Conservation (phyloP, 2,329 filamentous ascomycete species). For the Sphaceloma murrayae region DNA sequence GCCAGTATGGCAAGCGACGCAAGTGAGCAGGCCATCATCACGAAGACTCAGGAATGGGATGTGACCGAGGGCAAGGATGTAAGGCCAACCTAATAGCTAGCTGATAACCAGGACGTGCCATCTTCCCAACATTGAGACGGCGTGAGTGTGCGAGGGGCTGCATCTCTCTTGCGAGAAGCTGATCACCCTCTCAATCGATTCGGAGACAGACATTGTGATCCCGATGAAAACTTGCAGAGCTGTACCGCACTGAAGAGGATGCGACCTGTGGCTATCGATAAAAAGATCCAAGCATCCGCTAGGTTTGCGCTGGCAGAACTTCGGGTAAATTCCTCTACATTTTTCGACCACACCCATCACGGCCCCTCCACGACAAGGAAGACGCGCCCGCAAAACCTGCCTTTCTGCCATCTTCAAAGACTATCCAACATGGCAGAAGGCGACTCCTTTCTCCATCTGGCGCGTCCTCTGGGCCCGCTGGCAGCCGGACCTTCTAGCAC, state of each 20-base stretch:
- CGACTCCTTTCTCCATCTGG: conserved; percentile 87
- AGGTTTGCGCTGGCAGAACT: background rate
- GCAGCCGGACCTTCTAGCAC: conserved; percentile 69
- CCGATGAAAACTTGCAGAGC: no score
- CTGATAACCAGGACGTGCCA: no score
- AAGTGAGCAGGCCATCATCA: conserved; percentile 6
- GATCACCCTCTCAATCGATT: no score
- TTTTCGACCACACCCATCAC: conserved; percentile 16
- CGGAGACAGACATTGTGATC: no score
- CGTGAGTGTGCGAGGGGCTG: no score
- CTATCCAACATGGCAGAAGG: conserved; percentile 64
- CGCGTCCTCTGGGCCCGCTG: conserved; percentile 79
- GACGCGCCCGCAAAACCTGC: background rate
- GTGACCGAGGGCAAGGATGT: conserved; percentile 1
- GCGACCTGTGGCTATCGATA: background rate
- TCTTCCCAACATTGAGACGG: no score
- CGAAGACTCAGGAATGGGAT: conserved; percentile 8
- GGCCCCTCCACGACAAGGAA: conserved; percentile 15
- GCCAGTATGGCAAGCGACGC: conserved; percentile 5
- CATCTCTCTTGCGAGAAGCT: no score
- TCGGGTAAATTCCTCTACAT: conserved; percentile 16
- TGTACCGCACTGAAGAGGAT: background rate
- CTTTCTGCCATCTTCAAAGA: conserved; percentile 5
- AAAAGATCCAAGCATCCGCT: conserved; percentile 7
- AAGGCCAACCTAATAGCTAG: no score